These are phyloP conservation scores for Botryotinia convoluta DNA, from an alignment of 2,329 filamentous ascomycete species.

Conservation along the genomic window DNA sequence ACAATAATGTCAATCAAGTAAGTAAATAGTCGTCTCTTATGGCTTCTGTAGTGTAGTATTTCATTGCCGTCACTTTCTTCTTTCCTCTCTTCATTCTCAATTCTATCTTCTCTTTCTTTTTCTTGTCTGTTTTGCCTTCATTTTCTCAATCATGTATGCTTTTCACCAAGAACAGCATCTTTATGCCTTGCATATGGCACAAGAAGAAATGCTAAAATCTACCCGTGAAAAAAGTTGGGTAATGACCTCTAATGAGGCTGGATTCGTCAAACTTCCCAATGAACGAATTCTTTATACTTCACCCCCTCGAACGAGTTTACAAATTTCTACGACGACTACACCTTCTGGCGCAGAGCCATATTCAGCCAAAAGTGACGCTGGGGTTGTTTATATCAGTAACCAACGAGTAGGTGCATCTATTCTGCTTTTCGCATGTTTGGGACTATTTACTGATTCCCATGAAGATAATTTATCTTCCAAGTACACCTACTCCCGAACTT, in stretches of 20 bases:
- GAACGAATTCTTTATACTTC: constrained; percentile 81
- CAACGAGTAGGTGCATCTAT: constrained; percentile 63
- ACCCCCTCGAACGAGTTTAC: constrained; percentile 73
- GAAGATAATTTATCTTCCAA: constrained; percentile 84
- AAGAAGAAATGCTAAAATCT: constrained; percentile 33
- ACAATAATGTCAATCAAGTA: constrained; percentile 23
- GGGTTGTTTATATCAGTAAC: constrained; percentile 78
- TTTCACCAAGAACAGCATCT: constrained; percentile 37
- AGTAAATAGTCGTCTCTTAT: constrained; percentile 18
- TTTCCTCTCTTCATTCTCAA: constrained; percentile 1
- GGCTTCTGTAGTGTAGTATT: constrained; percentile 17
- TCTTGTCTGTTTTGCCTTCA: not conserved
- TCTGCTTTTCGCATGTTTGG: constrained; percentile 6
- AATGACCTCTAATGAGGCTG: constrained; percentile 71
- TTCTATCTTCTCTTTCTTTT: not conserved
- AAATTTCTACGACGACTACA: constrained; percentile 62
- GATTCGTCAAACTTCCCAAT: constrained; percentile 80
- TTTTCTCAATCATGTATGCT: constrained; percentile 33
- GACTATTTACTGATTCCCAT: constrained; percentile 23
- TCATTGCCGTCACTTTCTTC: constrained; percentile 9
- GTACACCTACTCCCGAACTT: constrained; percentile 61
- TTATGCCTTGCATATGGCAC: constrained; percentile 33
- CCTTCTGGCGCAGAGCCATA: constrained; percentile 62
- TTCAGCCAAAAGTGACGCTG: constrained; percentile 69
- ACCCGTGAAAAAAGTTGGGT: constrained; percentile 66